These are phyloP conservation scores for Zelonia costaricensis DNA, from an alignment of 208 protist species.

Conservation along the genomic window DNA sequence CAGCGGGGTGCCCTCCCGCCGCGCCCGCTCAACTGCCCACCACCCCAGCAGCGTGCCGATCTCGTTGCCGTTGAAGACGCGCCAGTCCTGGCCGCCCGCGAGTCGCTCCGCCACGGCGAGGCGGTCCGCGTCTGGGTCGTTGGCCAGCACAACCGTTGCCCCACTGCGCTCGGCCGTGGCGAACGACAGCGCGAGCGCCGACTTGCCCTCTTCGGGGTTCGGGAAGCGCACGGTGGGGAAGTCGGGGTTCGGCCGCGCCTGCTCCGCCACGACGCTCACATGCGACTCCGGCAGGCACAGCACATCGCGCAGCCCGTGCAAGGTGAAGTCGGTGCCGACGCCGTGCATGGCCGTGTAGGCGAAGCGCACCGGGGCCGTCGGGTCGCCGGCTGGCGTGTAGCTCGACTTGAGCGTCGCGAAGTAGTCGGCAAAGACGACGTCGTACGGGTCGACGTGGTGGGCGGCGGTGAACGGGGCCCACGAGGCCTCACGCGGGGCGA, in stretches of 20 bases:
- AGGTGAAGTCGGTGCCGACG: constrained; percentile 91
- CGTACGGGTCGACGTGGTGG: constrained; percentile 56
- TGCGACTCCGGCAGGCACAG: constrained; percentile 54
- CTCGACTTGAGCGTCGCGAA: constrained; percentile 44
- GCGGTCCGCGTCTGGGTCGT: constrained; percentile 99
- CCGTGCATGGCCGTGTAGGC: constrained; percentile 93
- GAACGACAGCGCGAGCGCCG: constrained; percentile 89
- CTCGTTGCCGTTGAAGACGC: constrained; percentile 98
- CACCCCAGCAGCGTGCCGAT: constrained; percentile 95
- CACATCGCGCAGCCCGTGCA: constrained; percentile 59
- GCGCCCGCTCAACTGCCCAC: constrained; percentile 88
- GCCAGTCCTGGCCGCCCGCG: constrained; percentile 75
- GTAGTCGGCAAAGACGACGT: constrained; percentile 62
- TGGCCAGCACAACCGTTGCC: constrained; percentile 95
- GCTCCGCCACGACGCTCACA: constrained; percentile 72
- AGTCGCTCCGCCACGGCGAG: constrained; percentile 94
- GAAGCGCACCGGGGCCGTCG: constrained; percentile 35
- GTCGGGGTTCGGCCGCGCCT: constrained; percentile 95
- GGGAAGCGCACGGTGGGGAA: constrained; percentile 98
- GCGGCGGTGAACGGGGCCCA: constrained; percentile 43
- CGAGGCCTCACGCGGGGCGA: constrained; percentile 72
- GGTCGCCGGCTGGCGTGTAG: constrained; percentile 37
- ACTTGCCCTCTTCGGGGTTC: constrained; percentile 98
- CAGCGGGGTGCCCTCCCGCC: constrained; percentile 32
- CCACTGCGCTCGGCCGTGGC: constrained; percentile 61